Percentiles rank a stretch among this genome's conserved stretches.
Conservation (phyloP, 495 filamentous ascomycete genomes). For the Aspergillus mulundensis region DNA sequence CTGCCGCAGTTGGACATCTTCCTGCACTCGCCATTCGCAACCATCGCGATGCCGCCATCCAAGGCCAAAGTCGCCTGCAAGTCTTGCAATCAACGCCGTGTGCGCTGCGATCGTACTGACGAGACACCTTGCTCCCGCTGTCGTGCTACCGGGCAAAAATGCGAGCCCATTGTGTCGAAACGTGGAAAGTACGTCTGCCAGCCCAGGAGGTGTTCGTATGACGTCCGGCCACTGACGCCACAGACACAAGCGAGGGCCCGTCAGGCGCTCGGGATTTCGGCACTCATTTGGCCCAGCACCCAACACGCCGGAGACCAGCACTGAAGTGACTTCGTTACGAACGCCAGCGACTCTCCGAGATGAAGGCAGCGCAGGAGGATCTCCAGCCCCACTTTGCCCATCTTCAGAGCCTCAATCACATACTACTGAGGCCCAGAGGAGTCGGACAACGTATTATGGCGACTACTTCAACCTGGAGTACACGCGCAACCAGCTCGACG, state of each 20-base stretch:
- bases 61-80: conserved; percentile 11
- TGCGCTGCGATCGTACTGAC: conserved; percentile 6
- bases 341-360: not conserved
- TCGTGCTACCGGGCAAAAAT: not conserved
- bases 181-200: conserved; percentile 8
- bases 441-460: conserved; percentile 8
- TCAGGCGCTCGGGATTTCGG: not conserved
- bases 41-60: not conserved
- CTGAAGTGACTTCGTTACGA: not conserved
- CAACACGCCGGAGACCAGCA: not conserved
- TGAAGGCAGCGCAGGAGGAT: not conserved
- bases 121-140: conserved; percentile 7
- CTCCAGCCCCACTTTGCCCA: not conserved
- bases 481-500: not conserved
- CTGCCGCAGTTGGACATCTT: too few relatives aligned
- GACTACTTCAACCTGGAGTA: conserved; percentile 11
- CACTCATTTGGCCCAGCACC: not conserved
- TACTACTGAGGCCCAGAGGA: not conserved
- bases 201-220: not conserved
- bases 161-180: conserved; percentile 9
- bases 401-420: not conserved
- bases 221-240: not conserved
- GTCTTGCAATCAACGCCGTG: conserved; percentile 1
- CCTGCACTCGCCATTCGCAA: not conserved
- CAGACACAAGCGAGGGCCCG: not conserved